Evolutionary conservation across 345 rosid genomes (phyloP).

Genomic region (Xanthoceras sorbifolium): DNA sequence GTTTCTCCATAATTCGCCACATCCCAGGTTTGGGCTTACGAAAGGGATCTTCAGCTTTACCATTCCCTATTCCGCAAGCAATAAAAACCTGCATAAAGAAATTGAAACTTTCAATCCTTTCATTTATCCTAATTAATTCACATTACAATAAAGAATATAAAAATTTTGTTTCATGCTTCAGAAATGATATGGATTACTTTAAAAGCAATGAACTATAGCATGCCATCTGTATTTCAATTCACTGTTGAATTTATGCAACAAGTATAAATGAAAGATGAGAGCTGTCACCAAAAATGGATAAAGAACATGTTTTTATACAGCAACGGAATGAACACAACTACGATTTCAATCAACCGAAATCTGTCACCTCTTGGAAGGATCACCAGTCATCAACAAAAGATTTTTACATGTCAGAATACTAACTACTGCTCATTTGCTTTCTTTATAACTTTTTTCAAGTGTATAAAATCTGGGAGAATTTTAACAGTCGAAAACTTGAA

Average conservation of each 20-base stretch:
- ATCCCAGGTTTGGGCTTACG: conserved; percentile 92
- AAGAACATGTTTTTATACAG: background rate
- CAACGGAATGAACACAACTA: background rate
- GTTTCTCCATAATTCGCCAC: conserved; percentile 88
- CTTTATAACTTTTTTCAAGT: background rate
- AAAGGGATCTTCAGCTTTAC: conserved; percentile 62
- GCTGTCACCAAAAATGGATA: background rate
- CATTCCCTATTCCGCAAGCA: conserved; percentile 67
- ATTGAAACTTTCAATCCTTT: conserved; percentile 8
- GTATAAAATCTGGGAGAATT: background rate
- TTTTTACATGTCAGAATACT: background rate
- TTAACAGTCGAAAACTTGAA: background rate
- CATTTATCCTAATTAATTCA: background rate
- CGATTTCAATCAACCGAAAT: background rate
- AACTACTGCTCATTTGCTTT: background rate
- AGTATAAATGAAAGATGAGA: background rate
- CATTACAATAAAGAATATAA: background rate
- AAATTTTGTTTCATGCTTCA: background rate
- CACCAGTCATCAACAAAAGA: background rate
- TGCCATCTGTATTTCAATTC: background rate
- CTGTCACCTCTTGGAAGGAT: conserved; percentile 2
- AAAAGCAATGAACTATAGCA: background rate
- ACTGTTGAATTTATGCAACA: background rate
- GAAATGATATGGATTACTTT: background rate
- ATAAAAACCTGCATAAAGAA: conserved; percentile 65